Conservation (phyloP, 441 rosid genomes). For the Syzygium syzygioides region DNA sequence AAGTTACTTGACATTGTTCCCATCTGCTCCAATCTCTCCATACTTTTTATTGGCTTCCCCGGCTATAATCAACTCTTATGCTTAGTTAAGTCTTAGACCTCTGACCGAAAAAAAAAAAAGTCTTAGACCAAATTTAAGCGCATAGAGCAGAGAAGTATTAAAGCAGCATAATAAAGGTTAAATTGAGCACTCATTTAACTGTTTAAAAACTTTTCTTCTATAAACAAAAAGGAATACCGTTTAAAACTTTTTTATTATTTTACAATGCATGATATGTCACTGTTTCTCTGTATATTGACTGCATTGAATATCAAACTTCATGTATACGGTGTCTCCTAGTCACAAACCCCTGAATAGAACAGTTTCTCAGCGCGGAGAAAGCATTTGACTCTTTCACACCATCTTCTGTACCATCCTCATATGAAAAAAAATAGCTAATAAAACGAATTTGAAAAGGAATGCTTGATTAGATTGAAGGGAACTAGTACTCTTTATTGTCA, state of each 20-base stretch:
- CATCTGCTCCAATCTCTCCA: not conserved
- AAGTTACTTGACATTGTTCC: not conserved
- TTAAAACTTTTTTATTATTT: not conserved
- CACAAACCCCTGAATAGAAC: not conserved
- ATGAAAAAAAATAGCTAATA: not conserved
- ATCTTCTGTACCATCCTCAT: not conserved
- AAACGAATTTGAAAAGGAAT: not conserved
- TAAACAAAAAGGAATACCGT: not conserved
- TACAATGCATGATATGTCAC: not conserved
- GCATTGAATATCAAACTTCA: not conserved
- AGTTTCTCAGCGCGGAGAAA: not conserved
- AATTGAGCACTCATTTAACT: not conserved
- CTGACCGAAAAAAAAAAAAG: not conserved
- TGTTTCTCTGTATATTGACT: not conserved
- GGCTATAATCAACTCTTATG: not conserved
- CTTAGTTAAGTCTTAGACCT: not conserved
- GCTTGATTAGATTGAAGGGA: not conserved
- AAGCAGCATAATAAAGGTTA: not conserved
- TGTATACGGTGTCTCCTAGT: not conserved
- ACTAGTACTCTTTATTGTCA: not conserved
- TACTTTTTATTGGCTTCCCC: not conserved
- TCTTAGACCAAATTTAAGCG: not conserved
- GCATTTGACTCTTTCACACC: not conserved
- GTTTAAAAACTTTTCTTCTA: not conserved
- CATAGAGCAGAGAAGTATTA: not conserved